Base-by-base conservation (phyloP, 2,329 filamentous ascomycete genomes). In the Mycosphaerella sp. region DNA sequence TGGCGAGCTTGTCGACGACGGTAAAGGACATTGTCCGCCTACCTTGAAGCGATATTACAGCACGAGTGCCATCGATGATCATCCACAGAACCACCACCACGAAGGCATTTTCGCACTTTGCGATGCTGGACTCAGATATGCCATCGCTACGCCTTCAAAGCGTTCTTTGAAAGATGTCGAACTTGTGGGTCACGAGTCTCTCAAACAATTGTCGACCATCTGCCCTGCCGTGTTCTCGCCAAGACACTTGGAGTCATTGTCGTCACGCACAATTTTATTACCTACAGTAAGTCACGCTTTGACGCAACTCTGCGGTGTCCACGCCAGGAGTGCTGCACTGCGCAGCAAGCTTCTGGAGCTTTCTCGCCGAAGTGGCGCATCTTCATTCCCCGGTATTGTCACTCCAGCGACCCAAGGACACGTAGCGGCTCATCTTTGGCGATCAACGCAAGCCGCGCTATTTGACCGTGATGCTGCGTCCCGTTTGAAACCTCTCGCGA, bases 201-300 rank as follows among this genome's bases (percentile, higher is more conserved):
- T 62, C 17, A 54, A 62, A 34, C 63, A 63, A 37, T 62, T 76
- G 3, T 61, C 66, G 34, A 63, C 68, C 34, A 45, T 73, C 5
- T 68, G 66, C 34, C 73, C 73, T 3, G 52, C 61, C 4, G 40
- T 74, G 25, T 76, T 69, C 68, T 66, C 64, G 41, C 66, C 68
- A 6, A 67, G 64, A 6, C 70, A 70, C 53, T 54, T 69, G 14
- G 49, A 51, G 14, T 67, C 70, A 34, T 9, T 60, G 5, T 48
- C 53, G 5, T 28, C 40, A 7, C 63, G 70, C 52, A 62, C 67
- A 14, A 59, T 66, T 12, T 61, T 73, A 14, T 18, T 70, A n/a
- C 70, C 71, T 4, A 70, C 65, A 0, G 63, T 75, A 37, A 62
- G 58, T 34, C 66, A 67, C 35, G 71, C 70, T 10, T 28, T 65